Percentiles rank a stretch among this genome's conserved stretches.
These are phyloP conservation scores for Aspergillus carbonarius DNA, from an alignment of 2,329 filamentous ascomycete genomes.

Conservation along the genomic window DNA sequence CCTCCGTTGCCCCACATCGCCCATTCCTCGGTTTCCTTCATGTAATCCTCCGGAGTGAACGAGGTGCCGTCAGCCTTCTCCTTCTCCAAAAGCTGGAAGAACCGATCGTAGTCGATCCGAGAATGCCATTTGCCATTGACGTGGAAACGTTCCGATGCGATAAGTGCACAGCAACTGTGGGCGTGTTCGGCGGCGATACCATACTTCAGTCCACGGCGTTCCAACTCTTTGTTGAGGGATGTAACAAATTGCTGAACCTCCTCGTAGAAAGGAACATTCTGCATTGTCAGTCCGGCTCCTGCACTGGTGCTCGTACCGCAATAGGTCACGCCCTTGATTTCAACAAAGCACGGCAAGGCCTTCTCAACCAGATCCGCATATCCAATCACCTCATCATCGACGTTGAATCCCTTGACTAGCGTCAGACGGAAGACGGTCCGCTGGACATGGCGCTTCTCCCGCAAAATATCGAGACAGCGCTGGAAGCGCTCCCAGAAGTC, in stretches of 20 bases:
- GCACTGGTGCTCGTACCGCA: conserved; percentile 86
- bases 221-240: conserved; percentile 68
- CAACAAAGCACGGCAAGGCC: conserved; percentile 85
- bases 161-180: conserved; percentile 87
- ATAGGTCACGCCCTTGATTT: conserved; percentile 96
- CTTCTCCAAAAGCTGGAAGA: conserved; percentile 80
- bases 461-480: conserved; percentile 83
- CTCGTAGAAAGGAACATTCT: conserved; percentile 94
- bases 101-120: conserved; percentile 82
- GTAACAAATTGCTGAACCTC: conserved; percentile 82
- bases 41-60: conserved; percentile 88
- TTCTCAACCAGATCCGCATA: conserved; percentile 87
- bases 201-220: conserved; percentile 70
- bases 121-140: conserved; percentile 83
- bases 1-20: conserved; percentile 92
- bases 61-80: conserved; percentile 56
- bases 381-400: conserved; percentile 86
- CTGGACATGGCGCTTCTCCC: conserved; percentile 78
- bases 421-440: conserved; percentile 93
- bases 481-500: conserved; percentile 98
- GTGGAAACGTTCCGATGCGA: conserved; percentile 78
- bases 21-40: conserved; percentile 88
- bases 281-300: conserved; percentile 88
- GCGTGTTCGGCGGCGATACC: conserved; percentile 94
- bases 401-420: conserved; percentile 96